Evolutionary conservation across 345 rosid genomes (phyloP), one percentile per base, ranked within the genome.

Genomic region (Citrus maxima): DNA sequence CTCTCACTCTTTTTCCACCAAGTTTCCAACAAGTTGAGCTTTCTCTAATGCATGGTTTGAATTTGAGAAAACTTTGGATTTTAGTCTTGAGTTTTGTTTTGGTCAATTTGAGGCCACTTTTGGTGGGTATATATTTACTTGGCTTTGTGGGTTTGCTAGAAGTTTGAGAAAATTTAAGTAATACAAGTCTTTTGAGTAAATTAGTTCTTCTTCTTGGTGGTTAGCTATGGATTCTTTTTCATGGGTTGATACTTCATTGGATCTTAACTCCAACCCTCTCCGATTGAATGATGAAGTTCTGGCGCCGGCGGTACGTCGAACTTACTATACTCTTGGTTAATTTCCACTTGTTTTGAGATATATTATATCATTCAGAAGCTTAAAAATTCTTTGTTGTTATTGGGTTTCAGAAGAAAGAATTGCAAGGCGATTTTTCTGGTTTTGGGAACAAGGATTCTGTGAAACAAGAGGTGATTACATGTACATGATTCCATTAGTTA

Each of bases 231-330:
- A 85, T 75, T 83, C 76, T 38, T 81, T 91, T 74, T 81, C 91
- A 2, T 85, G 79, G 77, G 80, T 86, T 10, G 84, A 88, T 69
- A 89, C 94, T 78, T 88, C 92, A 2, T 67, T 92, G 77, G 90
- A 90, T 87, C 97, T 92, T 65, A 85, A 85, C 25, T 80, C 84
- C 65, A 82, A 81, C 63, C 71, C 71, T 71, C 86, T 87, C 7
- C 76, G 84, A 21, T 85, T 83, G 62, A 63, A 80, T 10, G 87
- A 86, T 67, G 88, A 85, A 16, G 38, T 51, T 76, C 58, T 40
- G 34, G 71, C 72, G 27, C 67, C 84, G 24, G 71, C 81, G 85
- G 90, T 88, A 84, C 55, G 78, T 70, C 37, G 18, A 27, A 30
- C 10, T 54, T 4, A 18, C 12, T 12, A 37, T 24, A 42, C 14